Evolutionary conservation across 2,329 filamentous ascomycete species (phyloP).

Genomic region (Tolypocladium paradoxum): DNA sequence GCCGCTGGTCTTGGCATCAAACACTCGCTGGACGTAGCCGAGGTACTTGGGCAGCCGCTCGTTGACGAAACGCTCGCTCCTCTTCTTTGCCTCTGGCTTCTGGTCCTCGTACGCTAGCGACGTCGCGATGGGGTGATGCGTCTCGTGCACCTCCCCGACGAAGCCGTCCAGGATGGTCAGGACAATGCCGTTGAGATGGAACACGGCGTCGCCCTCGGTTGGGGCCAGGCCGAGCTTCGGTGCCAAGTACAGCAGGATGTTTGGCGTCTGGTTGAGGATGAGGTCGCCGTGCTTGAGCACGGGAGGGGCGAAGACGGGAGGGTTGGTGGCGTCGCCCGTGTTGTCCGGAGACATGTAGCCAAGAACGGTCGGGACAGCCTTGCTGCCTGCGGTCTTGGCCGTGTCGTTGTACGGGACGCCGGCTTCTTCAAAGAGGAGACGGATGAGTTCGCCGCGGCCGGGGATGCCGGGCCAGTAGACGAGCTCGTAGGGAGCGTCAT

Average conservation of each 20-base stretch:
- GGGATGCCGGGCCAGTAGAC: slow-evolving; percentile 64
- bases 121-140: slow-evolving; percentile 58
- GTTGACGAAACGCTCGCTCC: slow-evolving; percentile 45
- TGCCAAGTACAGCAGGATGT: slow-evolving; percentile 62
- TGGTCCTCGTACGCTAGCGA: slow-evolving; percentile 63
- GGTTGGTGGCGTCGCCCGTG: slow-evolving; percentile 43
- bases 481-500: slow-evolving; percentile 46
- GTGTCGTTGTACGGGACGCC: slow-evolving; percentile 53
- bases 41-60: slow-evolving; percentile 62
- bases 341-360: slow-evolving; percentile 33
- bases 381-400: slow-evolving; percentile 23
- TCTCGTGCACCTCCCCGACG: slow-evolving; percentile 62
- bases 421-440: slow-evolving; percentile 61
- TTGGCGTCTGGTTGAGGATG: slow-evolving; percentile 57
- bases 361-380: slow-evolving; percentile 41
- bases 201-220: slow-evolving; percentile 31
- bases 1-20: slow-evolving; percentile 43
- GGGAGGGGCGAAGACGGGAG: slow-evolving; percentile 57
- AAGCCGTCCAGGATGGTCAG: slow-evolving; percentile 63
- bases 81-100: slow-evolving; percentile 52
- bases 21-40: slow-evolving; percentile 56
- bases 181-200: slow-evolving; percentile 50
- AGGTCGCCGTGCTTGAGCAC: slow-evolving; percentile 52
- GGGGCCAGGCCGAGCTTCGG: slow-evolving; percentile 45
- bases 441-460: slow-evolving; percentile 64